Evolutionary conservation across 805 yeast genomes (phyloP).

Genomic region (Hyphopichia homilentoma): DNA sequence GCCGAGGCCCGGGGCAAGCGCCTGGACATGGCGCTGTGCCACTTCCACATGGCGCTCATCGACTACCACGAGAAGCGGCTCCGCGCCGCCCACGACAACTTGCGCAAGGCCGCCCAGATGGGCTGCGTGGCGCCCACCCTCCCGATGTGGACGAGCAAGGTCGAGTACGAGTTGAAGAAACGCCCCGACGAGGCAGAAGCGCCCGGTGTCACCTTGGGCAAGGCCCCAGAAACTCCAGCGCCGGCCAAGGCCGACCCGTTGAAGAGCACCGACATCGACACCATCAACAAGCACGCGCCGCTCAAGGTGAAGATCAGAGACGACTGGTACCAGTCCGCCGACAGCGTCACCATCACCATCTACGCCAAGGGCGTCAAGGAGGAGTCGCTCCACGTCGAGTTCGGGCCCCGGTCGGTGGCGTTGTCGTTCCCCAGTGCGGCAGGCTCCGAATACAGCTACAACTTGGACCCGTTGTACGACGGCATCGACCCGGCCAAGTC

Average conservation of each 20-base stretch:
- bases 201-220: slow-evolving; percentile 1
- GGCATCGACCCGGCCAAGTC: slow-evolving; percentile 47
- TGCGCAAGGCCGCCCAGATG: slow-evolving; percentile 39
- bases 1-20: slow-evolving; percentile 47
- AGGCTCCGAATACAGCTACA: slow-evolving; percentile 55
- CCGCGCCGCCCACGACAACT: slow-evolving; percentile 36
- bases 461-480: slow-evolving; percentile 50
- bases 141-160: slow-evolving; percentile 45
- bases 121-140: slow-evolving; percentile 45
- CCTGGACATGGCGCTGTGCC: slow-evolving; percentile 43
- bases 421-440: slow-evolving; percentile 47
- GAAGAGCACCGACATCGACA: slow-evolving; percentile 19
- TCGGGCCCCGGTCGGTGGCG: slow-evolving; percentile 30
- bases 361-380: slow-evolving; percentile 65
- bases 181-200: slow-evolving; percentile 10
- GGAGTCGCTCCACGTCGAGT: slow-evolving; percentile 41
- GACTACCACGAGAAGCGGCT: slow-evolving; percentile 43
- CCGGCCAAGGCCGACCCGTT: not conserved
- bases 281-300: slow-evolving; percentile 39
- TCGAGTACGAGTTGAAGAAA: slow-evolving; percentile 25
- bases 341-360: slow-evolving; percentile 58
- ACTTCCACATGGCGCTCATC: slow-evolving; percentile 46
- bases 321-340: slow-evolving; percentile 60
- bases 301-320: slow-evolving; percentile 33
- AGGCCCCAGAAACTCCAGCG: not conserved